Evolutionary conservation across 345 rosid species (phyloP).

Genomic region (Trapa incisa): DNA sequence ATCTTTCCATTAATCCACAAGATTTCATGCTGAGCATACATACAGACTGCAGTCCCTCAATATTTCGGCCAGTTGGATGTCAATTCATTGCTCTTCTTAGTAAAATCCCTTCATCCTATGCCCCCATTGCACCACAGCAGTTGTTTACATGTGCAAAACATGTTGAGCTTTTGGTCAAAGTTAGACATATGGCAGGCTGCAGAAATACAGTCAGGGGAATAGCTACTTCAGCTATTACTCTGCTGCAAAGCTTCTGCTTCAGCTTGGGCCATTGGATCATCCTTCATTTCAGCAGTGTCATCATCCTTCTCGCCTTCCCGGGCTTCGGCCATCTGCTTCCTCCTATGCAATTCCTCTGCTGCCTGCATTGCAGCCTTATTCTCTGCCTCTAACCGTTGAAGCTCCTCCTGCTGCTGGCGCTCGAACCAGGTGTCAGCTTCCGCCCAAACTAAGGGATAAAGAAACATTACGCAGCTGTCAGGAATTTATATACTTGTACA

Average conservation of each 20-base stretch:
- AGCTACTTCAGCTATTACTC: constrained; percentile 7
- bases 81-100: too few species aligned
- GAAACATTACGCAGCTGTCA: constrained; percentile 4
- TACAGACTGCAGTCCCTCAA: too few species aligned
- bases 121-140: neutral
- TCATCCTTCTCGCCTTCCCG: constrained; percentile 90
- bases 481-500: neutral
- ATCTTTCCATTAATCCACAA: neutral
- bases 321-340: constrained; percentile 66
- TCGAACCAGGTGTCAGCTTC: constrained; percentile 99
- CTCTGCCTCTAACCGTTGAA: constrained; percentile 69
- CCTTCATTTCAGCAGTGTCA: constrained; percentile 37
- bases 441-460: constrained; percentile 65
- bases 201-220: neutral
- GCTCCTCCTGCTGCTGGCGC: constrained; percentile 84
- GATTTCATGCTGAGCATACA: too few species aligned
- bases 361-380: constrained; percentile 70
- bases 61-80: too few species aligned
- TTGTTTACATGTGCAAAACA: neutral
- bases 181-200: neutral
- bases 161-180: neutral
- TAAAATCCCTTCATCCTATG: neutral
- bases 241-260: constrained; percentile 50
- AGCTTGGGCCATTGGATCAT: constrained; percentile 74
- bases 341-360: constrained; percentile 78